phyloP scores from a whole-genome alignment of 2,329 filamentous ascomycete genomes.

The Xylariaceae sp. region DNA sequence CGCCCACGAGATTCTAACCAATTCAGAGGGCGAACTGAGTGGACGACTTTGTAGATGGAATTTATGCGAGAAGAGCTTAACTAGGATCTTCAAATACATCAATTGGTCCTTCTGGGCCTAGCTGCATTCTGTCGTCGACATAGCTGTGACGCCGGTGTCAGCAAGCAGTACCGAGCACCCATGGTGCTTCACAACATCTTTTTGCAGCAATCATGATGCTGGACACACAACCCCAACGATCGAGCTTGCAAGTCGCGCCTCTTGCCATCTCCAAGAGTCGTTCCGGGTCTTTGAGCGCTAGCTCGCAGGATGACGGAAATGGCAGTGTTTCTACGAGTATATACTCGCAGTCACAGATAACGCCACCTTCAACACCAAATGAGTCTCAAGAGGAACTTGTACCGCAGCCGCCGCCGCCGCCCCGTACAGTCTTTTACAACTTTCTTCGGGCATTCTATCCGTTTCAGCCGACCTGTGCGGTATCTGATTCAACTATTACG shows the following conservation, averaged over 20 bases:
- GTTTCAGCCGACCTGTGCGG: constrained; percentile 79
- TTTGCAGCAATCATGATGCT: constrained; percentile 54
- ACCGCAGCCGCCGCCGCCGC: constrained; percentile 48
- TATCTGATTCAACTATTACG: constrained; percentile 86
- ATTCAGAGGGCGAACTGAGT: constrained; percentile 2
- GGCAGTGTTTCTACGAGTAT: constrained; percentile 44
- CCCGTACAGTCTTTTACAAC: constrained; percentile 81
- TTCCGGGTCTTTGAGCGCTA: constrained; percentile 38
- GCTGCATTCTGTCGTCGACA: constrained; percentile 15
- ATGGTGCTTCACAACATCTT: constrained; percentile 45
- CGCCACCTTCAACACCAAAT: constrained; percentile 77
- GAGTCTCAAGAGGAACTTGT: constrained; percentile 66
- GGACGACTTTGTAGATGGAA: constrained; percentile 3
- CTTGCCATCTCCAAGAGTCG: constrained; percentile 57
- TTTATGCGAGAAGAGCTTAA: constrained; percentile 1
- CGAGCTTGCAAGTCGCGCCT: constrained; percentile 67
- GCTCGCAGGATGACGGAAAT: constrained; percentile 35
- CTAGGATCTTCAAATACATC: constrained; percentile 7
- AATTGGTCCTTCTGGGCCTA: constrained; percentile 7
- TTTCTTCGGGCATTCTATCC: constrained; percentile 94
- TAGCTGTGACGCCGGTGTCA: constrained; percentile 34
- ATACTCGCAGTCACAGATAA: constrained; percentile 68
- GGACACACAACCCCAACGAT: constrained; percentile 55
- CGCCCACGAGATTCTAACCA: constrained; percentile 3
- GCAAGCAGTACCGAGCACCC: constrained; percentile 34